A percentile compares a stretch with the other conserved stretches of the same genome.
phyloP scores from a whole-genome alignment of 768 basidiomycete genomes.

The Boletellus sp. region DNA sequence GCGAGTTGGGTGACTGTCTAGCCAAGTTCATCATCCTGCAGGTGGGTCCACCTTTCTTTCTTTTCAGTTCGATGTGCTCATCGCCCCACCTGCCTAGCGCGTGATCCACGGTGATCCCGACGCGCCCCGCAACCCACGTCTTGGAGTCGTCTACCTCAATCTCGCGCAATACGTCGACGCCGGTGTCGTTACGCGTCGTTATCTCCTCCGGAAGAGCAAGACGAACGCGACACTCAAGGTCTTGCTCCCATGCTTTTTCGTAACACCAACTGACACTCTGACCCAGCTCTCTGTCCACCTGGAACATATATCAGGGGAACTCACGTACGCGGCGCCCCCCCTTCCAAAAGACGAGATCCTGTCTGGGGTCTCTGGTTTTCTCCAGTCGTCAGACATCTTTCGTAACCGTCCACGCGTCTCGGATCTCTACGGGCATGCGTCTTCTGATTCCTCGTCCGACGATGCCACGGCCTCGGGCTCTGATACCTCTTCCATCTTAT shows the following conservation, averaged over 20 bases:
- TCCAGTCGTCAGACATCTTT: constrained; percentile 52
- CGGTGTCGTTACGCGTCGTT: constrained; percentile 55
- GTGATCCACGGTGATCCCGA: constrained; percentile 54
- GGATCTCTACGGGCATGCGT: constrained; percentile 38
- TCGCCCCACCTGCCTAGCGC: constrained; percentile 36
- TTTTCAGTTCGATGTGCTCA: not conserved
- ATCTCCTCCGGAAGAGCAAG: constrained; percentile 68
- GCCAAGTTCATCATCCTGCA: constrained; percentile 66
- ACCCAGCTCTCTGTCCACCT: constrained; percentile 57
- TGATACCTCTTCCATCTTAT: constrained; percentile 21
- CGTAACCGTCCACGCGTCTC: constrained; percentile 48
- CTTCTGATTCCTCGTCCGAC: constrained; percentile 31
- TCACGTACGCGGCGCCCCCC: constrained; percentile 58
- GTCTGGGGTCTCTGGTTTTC: constrained; percentile 58
- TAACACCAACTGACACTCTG: not conserved
- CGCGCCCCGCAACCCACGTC: constrained; percentile 52
- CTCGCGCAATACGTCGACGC: constrained; percentile 70
- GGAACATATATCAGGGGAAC: constrained; percentile 51
- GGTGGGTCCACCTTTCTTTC: constrained; percentile 24
- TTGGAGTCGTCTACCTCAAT: constrained; percentile 67
- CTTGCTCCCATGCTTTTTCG: not conserved
- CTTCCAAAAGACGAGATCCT: constrained; percentile 72
- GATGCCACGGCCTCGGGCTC: constrained; percentile 9
- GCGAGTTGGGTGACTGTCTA: constrained; percentile 48
- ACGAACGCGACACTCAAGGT: constrained; percentile 79